Evolutionary conservation across 768 basidiomycete species (phyloP), one percentile per base, ranked within the genome.

Genomic region (Scleroderma citrinum): DNA sequence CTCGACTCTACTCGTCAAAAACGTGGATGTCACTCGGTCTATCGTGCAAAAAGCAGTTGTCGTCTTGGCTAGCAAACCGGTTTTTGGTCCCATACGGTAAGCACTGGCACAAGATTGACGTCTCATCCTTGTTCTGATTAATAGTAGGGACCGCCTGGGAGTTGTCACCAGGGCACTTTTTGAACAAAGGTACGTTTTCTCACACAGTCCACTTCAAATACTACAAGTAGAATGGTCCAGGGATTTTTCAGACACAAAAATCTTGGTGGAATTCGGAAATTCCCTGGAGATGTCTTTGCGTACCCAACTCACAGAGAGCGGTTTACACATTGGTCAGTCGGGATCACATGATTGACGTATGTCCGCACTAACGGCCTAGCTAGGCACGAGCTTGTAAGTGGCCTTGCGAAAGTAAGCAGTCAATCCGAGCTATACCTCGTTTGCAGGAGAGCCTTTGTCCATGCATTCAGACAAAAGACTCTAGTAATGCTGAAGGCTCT

Each of bases 41-140:
- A 98, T 86, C 8, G 96, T 99, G 0, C 96, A 99, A 67, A 99
- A 98, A 64, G 94, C 96, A 0, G 90, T 99, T 3, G 92, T 98
- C 0, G 89, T 99, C 3, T 74, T 99, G 31, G 93, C 92, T 3
- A 81, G 85, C 12, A 88, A 89, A 61, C 92, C 92, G 0, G 80
- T 94, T 2, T 95, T 95, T 60, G 96, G 96, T 12, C 92, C 92
- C 10, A 91, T 98, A 67, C 81, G 94, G 86, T 87, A 37, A 32
- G 69, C 57, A 10, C 5, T 13, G 19, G 36, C 1, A 13, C 5
- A 13, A 26, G 31, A 2, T 2, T 17, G 48, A 8, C 32, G 17
- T 7, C 23, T 39, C 30, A 30, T 14, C 36, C 44, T 39, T 6
- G 24, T 12, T 31, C 49, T 58, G 26, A 56, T 29, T n/a, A 43